Conservation (phyloP, 176 grass and related monocot genomes). For the Oryza meridionalis region DNA sequence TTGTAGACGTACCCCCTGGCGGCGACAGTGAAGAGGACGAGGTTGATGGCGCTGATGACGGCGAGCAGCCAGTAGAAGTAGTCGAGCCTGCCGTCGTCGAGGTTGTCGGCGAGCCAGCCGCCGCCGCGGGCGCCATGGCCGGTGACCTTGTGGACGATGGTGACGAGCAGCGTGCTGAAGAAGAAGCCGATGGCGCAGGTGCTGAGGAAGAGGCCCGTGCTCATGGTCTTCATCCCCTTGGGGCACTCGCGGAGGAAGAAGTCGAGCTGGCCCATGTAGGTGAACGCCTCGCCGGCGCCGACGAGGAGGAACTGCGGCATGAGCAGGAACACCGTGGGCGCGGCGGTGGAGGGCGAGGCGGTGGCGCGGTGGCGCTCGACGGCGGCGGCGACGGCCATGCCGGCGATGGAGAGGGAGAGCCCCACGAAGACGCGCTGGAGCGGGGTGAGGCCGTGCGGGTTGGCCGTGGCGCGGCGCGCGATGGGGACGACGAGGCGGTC, state of each 20-base stretch:
- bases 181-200: conserved; percentile 88
- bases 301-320: conserved; percentile 92
- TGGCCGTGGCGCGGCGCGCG: conserved; percentile 55
- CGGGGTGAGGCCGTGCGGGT: conserved; percentile 79
- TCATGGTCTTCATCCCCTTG: conserved; percentile 99
- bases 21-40: conserved; percentile 47
- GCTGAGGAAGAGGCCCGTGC: conserved; percentile 94
- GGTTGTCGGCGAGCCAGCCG: conserved; percentile 81
- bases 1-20: conserved; percentile 85
- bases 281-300: conserved; percentile 92
- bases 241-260: conserved; percentile 96
- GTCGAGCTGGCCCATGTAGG: conserved; percentile 92
- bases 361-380: conserved; percentile 61
- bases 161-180: conserved; percentile 81
- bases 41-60: conserved; percentile 59
- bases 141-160: conserved; percentile 71
- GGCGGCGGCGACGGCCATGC: conserved; percentile 70
- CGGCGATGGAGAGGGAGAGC: conserved; percentile 67
- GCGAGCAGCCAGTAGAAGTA: conserved; percentile 95
- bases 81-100: conserved; percentile 74
- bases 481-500: conserved; percentile 64
- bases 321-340: conserved; percentile 74
- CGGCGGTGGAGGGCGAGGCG: conserved; percentile 1
- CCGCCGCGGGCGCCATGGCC: conserved; percentile 33
- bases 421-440: conserved; percentile 81